phyloP scores from a whole-genome alignment of 2,329 filamentous ascomycete genomes.

The Fusarium oxysporum region DNA sequence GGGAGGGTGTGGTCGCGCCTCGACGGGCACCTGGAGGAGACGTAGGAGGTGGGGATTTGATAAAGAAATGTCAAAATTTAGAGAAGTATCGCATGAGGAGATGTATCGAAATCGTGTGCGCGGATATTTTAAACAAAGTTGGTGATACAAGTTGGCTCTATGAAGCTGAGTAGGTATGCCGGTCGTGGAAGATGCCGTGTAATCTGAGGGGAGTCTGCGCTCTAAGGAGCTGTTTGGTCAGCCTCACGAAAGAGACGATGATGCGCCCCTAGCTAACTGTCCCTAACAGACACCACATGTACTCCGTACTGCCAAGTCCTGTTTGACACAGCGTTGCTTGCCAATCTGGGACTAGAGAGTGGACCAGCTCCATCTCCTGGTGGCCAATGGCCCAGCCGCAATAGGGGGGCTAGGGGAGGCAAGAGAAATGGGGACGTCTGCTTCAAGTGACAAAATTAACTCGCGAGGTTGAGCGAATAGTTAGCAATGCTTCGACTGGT shows the following conservation, averaged over 20 bases:
- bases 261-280: slow-evolving; percentile 19
- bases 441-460: not conserved
- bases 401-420: not conserved
- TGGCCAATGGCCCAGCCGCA: slow-evolving; percentile 17
- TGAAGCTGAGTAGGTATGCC: not conserved
- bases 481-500: not conserved
- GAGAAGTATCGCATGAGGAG: not conserved
- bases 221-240: slow-evolving; percentile 26
- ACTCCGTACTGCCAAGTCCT: not conserved
- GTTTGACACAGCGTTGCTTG: slow-evolving; percentile 16
- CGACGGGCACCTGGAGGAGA: slow-evolving; percentile 6
- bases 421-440: not conserved
- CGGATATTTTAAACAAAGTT: not conserved
- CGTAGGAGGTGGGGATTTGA: not conserved
- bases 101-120: not conserved
- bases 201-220: slow-evolving; percentile 5
- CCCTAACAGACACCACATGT: not conserved
- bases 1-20: slow-evolving; percentile 28
- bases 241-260: slow-evolving; percentile 30
- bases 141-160: not conserved
- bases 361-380: not conserved
- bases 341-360: not conserved
- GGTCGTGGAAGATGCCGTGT: not conserved
- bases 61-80: not conserved
- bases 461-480: no score